Evolutionary conservation across 2,329 filamentous ascomycete species (phyloP).

Genomic region (Fusarium brachygibbosum): DNA sequence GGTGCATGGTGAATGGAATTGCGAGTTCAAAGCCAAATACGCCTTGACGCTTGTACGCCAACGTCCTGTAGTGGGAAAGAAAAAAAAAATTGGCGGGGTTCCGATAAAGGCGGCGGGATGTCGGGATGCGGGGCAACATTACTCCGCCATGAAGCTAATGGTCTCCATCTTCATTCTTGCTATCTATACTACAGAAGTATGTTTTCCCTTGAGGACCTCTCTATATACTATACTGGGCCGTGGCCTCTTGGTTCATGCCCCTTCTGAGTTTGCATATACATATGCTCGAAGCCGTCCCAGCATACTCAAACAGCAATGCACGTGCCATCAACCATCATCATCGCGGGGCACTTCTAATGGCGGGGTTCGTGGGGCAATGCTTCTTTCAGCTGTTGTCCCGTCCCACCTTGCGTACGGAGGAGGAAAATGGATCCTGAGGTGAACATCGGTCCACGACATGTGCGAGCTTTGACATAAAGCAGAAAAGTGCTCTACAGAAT

Average conservation of each 20-base stretch:
- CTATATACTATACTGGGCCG: background rate
- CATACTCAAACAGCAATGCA: background rate
- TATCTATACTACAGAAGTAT: background rate
- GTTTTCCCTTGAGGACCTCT: background rate
- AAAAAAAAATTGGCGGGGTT: conserved; percentile 46
- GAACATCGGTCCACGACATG: background rate
- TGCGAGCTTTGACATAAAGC: background rate
- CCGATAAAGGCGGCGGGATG: conserved; percentile 34
- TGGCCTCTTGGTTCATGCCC: background rate
- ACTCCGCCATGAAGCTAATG: conserved; percentile 20
- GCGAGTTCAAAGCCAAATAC: conserved; percentile 47
- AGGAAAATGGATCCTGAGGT: background rate
- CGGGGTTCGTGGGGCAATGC: conserved; percentile 6
- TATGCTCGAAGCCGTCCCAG: background rate
- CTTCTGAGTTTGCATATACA: background rate
- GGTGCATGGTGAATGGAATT: conserved; percentile 52
- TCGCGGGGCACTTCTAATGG: conserved; percentile 3
- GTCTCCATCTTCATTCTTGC: background rate
- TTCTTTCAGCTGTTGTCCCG: background rate
- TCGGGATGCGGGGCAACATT: conserved; percentile 40
- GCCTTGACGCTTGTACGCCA: conserved; percentile 44
- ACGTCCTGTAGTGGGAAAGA: conserved; percentile 36
- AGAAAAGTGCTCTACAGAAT: no score
- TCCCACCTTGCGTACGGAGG: background rate
- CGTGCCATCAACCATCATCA: background rate